A percentile compares a stretch with the other conserved stretches of the same genome.
phyloP scores from a whole-genome alignment of 441 rosid genomes.

The Gossypium aridum region DNA sequence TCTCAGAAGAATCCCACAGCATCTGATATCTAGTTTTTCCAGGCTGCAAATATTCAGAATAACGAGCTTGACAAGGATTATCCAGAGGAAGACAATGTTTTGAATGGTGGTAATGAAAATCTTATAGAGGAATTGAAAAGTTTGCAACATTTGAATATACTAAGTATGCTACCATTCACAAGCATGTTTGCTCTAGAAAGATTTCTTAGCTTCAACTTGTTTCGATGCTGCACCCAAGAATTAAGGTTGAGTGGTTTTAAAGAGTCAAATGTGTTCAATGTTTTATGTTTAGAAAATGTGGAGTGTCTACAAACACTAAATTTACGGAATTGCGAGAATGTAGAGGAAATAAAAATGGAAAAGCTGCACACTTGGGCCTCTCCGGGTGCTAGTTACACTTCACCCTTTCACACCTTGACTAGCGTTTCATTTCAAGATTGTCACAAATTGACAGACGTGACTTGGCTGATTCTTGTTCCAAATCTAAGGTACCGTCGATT shows the following conservation, averaged over 20 bases:
- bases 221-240: neutral
- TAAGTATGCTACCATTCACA: neutral
- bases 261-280: neutral
- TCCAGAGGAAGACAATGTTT: neutral
- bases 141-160: neutral
- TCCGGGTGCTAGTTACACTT: neutral
- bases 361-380: neutral
- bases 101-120: neutral
- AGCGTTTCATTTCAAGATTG: neutral
- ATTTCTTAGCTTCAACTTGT: neutral
- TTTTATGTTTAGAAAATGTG: neutral
- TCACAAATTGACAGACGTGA: neutral
- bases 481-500: neutral
- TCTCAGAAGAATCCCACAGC: neutral
- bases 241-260: neutral
- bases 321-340: neutral
- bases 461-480: slow-evolving; percentile 3
- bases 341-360: neutral
- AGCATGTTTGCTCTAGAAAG: neutral
- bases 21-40: neutral
- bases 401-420: neutral
- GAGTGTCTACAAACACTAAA: neutral
- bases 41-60: neutral
- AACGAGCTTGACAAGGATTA: neutral
- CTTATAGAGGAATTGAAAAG: neutral